Conservation (phyloP, 345 rosid genomes). For the Citrus inodora region DNA sequence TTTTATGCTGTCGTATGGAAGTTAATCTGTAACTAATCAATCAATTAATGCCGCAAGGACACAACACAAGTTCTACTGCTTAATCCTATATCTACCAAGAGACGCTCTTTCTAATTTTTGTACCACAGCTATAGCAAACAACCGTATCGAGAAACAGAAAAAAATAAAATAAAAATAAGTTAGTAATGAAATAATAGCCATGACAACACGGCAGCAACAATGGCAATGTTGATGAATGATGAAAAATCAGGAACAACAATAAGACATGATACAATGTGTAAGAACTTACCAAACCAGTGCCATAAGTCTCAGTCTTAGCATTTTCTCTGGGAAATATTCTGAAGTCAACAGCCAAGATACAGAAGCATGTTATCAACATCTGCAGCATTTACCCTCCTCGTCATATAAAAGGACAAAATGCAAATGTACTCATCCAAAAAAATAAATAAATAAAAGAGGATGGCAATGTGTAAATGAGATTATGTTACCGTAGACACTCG, state of each 20-base stretch:
- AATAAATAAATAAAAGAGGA: not conserved
- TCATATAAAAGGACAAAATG: constrained; percentile 8
- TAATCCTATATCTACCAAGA: not conserved
- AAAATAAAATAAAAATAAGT: not conserved
- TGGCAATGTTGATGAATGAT: not conserved
- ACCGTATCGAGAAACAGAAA: not conserved
- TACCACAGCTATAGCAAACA: too few relatives aligned
- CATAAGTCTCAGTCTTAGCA: constrained; percentile 86
- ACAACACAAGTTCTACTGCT: not conserved
- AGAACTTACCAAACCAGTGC: constrained; percentile 71
- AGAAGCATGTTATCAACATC: constrained; percentile 79
- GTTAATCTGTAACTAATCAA: not conserved
- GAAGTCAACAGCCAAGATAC: constrained; percentile 93
- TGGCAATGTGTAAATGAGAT: not conserved
- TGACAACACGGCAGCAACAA: not conserved
- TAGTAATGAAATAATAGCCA: constrained; percentile 1
- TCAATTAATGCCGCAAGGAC: not conserved
- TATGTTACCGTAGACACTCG: constrained; percentile 61
- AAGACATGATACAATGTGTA: constrained; percentile 4
- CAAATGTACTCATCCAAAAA: constrained; percentile 1
- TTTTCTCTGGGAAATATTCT: constrained; percentile 79
- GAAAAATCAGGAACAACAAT: not conserved
- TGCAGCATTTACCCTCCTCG: constrained; percentile 30
- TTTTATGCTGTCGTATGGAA: not conserved
- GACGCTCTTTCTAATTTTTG: not conserved